These are phyloP conservation scores for Lentinula sp. DNA, from an alignment of 768 basidiomycete genomes.

Conservation along the genomic window DNA sequence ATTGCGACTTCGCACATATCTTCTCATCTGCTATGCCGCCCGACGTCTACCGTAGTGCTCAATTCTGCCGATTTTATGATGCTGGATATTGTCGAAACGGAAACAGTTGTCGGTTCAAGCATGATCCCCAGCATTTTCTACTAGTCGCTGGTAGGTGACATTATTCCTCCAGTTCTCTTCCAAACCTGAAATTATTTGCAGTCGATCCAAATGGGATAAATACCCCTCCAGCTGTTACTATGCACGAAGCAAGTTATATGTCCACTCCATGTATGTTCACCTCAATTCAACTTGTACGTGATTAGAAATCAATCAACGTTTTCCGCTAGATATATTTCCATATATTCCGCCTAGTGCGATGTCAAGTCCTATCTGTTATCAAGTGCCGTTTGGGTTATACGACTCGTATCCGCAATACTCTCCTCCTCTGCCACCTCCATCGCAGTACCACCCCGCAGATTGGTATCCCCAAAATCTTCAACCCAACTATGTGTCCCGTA, in stretches of 20 bases:
- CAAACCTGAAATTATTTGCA: not conserved
- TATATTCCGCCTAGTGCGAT: not conserved
- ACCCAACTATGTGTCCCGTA: conserved; percentile 8
- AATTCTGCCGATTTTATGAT: conserved; percentile 27
- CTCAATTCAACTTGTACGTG: no score
- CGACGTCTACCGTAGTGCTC: conserved; percentile 15
- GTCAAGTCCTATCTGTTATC: not conserved
- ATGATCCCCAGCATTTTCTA: conserved; percentile 14
- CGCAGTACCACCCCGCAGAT: not conserved
- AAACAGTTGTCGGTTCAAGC: conserved; percentile 29
- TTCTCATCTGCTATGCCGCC: conserved; percentile 17
- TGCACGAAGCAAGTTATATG: not conserved
- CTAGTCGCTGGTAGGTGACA: not conserved
- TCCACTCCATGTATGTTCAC: not conserved
- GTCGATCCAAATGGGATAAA: not conserved
- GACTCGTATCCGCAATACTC: conserved; percentile 1
- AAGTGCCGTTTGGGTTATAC: not conserved
- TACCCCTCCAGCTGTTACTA: not conserved
- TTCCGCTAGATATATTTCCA: not conserved
- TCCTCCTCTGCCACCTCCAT: not conserved
- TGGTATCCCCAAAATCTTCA: not conserved
- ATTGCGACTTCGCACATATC: conserved; percentile 43
- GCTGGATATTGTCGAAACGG: conserved; percentile 32
- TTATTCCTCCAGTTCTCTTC: not conserved
- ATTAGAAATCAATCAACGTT: not conserved